Evolutionary conservation across 768 basidiomycete species (phyloP).

Genomic region (Tulasnella sp.): DNA sequence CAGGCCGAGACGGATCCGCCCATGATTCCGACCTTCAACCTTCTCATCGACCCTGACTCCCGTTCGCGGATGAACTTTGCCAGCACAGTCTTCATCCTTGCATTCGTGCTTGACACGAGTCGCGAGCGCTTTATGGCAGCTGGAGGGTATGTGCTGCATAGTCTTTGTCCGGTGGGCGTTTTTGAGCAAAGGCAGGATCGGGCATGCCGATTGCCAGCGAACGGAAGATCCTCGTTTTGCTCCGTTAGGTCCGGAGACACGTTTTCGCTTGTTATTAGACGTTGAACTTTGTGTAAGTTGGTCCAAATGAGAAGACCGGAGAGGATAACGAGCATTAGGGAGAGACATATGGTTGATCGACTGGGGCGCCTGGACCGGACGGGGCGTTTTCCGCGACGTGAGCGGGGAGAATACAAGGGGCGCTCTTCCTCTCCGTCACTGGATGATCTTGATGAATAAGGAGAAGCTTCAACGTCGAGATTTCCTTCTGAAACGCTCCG

Average conservation of each 20-base stretch:
- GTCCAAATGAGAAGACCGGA: constrained; percentile 3
- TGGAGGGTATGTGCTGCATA: constrained; percentile 11
- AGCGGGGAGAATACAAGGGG: not conserved
- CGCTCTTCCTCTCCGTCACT: not conserved
- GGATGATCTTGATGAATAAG: constrained; percentile 7
- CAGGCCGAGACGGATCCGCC: constrained; percentile 20
- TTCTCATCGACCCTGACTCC: not conserved
- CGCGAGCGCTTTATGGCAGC: constrained; percentile 4
- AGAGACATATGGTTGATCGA: not conserved
- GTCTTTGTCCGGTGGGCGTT: constrained; percentile 4
- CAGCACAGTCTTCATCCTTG: not conserved
- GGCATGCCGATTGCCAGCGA: constrained; percentile 2
- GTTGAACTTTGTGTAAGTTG: not conserved
- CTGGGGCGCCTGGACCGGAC: not conserved
- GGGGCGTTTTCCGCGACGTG: not conserved
- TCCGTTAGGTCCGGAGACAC: not conserved
- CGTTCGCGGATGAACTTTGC: not conserved
- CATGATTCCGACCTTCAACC: constrained; percentile 18
- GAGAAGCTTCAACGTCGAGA: not conserved
- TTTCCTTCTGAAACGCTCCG: not conserved
- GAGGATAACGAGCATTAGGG: not conserved
- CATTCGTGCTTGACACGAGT: not conserved
- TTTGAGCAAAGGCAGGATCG: constrained; percentile 11
- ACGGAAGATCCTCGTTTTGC: not conserved
- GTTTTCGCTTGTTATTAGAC: not conserved